Evolutionary conservation across 2,329 filamentous ascomycete species (phyloP).

Genomic region (Alternaria triticimaculans): DNA sequence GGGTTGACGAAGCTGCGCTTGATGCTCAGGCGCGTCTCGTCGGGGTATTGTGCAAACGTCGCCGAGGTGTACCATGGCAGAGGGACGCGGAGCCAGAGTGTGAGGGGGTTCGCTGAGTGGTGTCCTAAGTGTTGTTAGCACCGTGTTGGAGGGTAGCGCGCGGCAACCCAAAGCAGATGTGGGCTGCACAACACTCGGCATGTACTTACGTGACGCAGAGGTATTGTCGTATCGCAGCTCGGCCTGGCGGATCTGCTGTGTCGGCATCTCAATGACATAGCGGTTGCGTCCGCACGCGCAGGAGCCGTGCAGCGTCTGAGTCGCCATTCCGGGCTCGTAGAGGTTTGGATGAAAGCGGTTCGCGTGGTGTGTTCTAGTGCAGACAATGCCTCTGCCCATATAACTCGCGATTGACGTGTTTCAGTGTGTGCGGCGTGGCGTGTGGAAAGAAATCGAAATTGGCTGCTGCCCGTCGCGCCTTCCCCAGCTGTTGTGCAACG

Average conservation of each 20-base stretch:
- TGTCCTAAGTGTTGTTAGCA: slow-evolving; percentile 54
- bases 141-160: neutral
- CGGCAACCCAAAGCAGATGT: neutral
- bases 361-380: neutral
- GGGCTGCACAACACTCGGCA: neutral
- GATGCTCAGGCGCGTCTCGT: slow-evolving; percentile 65
- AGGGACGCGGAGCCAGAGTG: slow-evolving; percentile 83
- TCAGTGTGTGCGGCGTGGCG: slow-evolving; percentile 13
- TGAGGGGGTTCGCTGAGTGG: slow-evolving; percentile 73
- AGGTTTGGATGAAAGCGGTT: neutral
- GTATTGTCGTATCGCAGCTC: slow-evolving; percentile 69
- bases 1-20: slow-evolving; percentile 54
- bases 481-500: slow-evolving; percentile 7
- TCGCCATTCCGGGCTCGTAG: slow-evolving; percentile 30
- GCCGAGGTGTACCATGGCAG: slow-evolving; percentile 79
- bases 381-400: neutral
- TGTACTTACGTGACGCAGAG: slow-evolving; percentile 71
- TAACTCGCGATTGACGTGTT: slow-evolving; percentile 7
- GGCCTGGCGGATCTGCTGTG: slow-evolving; percentile 69
- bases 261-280: slow-evolving; percentile 76
- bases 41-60: slow-evolving; percentile 76
- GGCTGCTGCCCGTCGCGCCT: slow-evolving; percentile 7
- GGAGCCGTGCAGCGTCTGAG: slow-evolving; percentile 70
- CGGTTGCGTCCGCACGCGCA: slow-evolving; percentile 88
- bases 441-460: slow-evolving; percentile 15